A percentile compares a stretch with the other conserved stretches of the same genome.
Evolutionary conservation across 2,329 filamentous ascomycete genomes (phyloP).

Genomic region (Aspergillus niger): DNA sequence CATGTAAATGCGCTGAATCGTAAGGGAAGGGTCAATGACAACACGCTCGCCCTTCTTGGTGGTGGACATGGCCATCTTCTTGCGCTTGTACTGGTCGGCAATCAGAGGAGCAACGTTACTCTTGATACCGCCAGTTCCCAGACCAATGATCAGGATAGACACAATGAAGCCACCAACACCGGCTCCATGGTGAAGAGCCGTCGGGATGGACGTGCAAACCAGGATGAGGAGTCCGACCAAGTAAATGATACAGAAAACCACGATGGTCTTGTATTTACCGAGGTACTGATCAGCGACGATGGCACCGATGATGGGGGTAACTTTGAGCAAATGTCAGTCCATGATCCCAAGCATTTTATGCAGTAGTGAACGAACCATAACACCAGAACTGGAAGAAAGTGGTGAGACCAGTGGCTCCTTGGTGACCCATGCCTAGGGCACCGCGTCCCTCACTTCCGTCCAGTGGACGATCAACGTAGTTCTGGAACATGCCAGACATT

Average conservation of each 20-base stretch:
- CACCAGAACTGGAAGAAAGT: slow-evolving; percentile 60
- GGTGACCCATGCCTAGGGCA: slow-evolving; percentile 47
- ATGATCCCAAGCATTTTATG: background rate
- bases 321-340: slow-evolving; percentile 21
- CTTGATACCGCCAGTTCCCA: slow-evolving; percentile 71
- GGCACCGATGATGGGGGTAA: slow-evolving; percentile 61
- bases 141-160: slow-evolving; percentile 63
- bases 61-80: slow-evolving; percentile 53
- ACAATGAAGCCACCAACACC: slow-evolving; percentile 59
- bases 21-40: slow-evolving; percentile 67
- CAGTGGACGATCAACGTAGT: slow-evolving; percentile 53
- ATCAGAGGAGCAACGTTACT: slow-evolving; percentile 63
- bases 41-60: slow-evolving; percentile 55
- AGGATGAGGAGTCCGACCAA: slow-evolving; percentile 59
- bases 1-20: slow-evolving; percentile 70
- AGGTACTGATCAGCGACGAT: slow-evolving; percentile 63
- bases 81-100: slow-evolving; percentile 66
- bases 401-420: slow-evolving; percentile 52
- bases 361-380: slow-evolving; percentile 40
- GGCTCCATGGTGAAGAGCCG: slow-evolving; percentile 51
- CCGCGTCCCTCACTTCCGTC: slow-evolving; percentile 43
- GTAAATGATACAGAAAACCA: slow-evolving; percentile 60
- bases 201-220: slow-evolving; percentile 57
- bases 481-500: slow-evolving; percentile 57
- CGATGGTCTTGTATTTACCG: slow-evolving; percentile 63